A percentile compares a stretch with the other conserved stretches of the same genome.
phyloP scores from a whole-genome alignment of 1,139 yeast genomes.

The Nakaseomyces bracarensis region DNA sequence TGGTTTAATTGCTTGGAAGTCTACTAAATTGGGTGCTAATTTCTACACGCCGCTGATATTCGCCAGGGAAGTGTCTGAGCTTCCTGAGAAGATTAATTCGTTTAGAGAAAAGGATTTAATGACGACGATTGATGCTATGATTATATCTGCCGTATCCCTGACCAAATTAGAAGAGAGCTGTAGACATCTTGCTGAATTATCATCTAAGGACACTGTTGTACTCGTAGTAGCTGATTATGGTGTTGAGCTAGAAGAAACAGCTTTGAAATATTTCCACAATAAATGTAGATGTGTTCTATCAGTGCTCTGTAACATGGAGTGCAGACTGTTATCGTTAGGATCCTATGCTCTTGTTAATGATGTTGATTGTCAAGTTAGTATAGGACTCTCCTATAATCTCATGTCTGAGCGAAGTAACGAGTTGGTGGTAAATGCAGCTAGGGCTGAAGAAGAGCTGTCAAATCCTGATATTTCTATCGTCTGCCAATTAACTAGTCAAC shows the following conservation, averaged over 20 bases:
- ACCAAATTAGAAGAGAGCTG: constrained; percentile 15
- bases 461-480: constrained; percentile 12
- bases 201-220: constrained; percentile 17
- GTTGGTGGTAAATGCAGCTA: constrained; percentile 12
- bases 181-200: constrained; percentile 13
- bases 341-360: constrained; percentile 25
- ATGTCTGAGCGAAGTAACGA: constrained; percentile 9
- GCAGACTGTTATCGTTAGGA: constrained; percentile 23
- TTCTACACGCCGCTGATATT: constrained; percentile 26
- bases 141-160: constrained; percentile 22
- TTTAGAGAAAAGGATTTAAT: constrained; percentile 9
- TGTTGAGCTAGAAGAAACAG: constrained; percentile 20
- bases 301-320: constrained; percentile 22
- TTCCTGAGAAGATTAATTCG: constrained; percentile 12
- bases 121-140: constrained; percentile 18
- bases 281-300: constrained; percentile 17
- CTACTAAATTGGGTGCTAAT: constrained; percentile 25
- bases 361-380: constrained; percentile 16
- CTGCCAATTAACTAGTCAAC: constrained; percentile 13
- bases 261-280: constrained; percentile 10
- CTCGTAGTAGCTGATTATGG: constrained; percentile 24
- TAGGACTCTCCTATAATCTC: constrained; percentile 21
- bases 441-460: constrained; percentile 12
- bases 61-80: constrained; percentile 16
- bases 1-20: constrained; percentile 28